These are phyloP conservation scores for Plantago major DNA, from an alignment of 257 asterid species.

Conservation along the genomic window DNA sequence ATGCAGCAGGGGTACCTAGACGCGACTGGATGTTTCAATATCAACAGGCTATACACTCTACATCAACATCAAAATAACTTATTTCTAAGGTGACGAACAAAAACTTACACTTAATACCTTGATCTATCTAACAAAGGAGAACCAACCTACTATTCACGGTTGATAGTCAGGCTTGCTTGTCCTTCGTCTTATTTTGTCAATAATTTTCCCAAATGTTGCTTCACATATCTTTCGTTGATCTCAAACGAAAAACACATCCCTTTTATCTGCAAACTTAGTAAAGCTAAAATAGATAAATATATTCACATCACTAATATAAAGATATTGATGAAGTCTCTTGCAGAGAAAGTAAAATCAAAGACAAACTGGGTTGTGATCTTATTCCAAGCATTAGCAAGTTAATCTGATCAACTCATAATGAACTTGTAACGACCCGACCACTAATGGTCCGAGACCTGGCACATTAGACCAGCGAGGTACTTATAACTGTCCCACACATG, in stretches of 20 bases:
- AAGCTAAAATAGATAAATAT: not conserved
- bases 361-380: not conserved
- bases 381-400: not conserved
- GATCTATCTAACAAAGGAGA: constrained; percentile 16
- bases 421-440: too few relatives aligned
- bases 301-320: not conserved
- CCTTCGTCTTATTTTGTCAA: constrained; percentile 33
- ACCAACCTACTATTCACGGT: constrained; percentile 17
- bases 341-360: not conserved
- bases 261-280: constrained; percentile 40
- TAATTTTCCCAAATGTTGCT: constrained; percentile 37
- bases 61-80: constrained; percentile 32
- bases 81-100: constrained; percentile 17
- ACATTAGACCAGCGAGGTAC: too few relatives aligned
- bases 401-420: not conserved
- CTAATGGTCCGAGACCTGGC: too few relatives aligned
- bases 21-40: constrained; percentile 3
- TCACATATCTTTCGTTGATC: constrained; percentile 52
- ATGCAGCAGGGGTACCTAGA: constrained; percentile 2
- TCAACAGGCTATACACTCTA: constrained; percentile 16
- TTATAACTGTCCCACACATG: too few relatives aligned
- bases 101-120: constrained; percentile 18
- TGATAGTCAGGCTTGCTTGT: constrained; percentile 30
- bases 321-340: not conserved
- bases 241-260: constrained; percentile 80